Conservation (phyloP, 2,329 filamentous ascomycete species). For the Beauveria australis region DNA sequence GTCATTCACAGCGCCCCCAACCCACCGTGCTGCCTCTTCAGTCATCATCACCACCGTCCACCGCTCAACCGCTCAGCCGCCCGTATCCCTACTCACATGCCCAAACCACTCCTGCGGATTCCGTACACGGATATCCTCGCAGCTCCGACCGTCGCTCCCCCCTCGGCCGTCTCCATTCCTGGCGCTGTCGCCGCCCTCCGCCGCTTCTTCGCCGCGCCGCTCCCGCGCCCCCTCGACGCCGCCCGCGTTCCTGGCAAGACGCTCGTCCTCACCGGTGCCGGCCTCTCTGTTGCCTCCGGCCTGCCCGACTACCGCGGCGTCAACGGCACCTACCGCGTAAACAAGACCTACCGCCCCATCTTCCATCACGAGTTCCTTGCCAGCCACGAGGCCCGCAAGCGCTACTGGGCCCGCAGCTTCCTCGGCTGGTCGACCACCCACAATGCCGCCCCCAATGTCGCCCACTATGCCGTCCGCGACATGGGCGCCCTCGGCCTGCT, state of each 20-base stretch:
- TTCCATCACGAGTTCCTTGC: constrained; percentile 85
- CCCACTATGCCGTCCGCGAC: constrained; percentile 68
- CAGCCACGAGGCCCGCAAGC: constrained; percentile 75
- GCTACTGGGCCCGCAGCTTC: constrained; percentile 95
- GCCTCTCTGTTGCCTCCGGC: constrained; percentile 87
- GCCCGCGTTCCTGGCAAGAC: constrained; percentile 27
- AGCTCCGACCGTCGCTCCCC: constrained; percentile 64
- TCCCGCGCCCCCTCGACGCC: constrained; percentile 34
- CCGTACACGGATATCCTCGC: constrained; percentile 82
- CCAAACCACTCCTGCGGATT: constrained; percentile 72
- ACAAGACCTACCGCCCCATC: constrained; percentile 82
- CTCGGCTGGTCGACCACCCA: constrained; percentile 81
- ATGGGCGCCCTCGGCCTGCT: constrained; percentile 67
- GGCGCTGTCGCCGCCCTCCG: constrained; percentile 72
- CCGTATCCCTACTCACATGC: constrained; percentile 36
- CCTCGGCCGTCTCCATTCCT: constrained; percentile 57
- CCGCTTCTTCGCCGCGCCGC: constrained; percentile 62
- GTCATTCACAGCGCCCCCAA: neutral
- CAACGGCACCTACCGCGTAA: constrained; percentile 86
- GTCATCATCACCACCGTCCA: neutral
- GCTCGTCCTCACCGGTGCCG: constrained; percentile 65
- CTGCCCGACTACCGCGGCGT: constrained; percentile 86
- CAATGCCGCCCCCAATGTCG: constrained; percentile 69
- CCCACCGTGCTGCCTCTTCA: neutral
- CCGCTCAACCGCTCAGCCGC: neutral